Percentiles rank a stretch among this genome's conserved stretches.
These are phyloP conservation scores for Solanum corneliomulleri DNA, from an alignment of 257 asterid species.

Conservation along the genomic window DNA sequence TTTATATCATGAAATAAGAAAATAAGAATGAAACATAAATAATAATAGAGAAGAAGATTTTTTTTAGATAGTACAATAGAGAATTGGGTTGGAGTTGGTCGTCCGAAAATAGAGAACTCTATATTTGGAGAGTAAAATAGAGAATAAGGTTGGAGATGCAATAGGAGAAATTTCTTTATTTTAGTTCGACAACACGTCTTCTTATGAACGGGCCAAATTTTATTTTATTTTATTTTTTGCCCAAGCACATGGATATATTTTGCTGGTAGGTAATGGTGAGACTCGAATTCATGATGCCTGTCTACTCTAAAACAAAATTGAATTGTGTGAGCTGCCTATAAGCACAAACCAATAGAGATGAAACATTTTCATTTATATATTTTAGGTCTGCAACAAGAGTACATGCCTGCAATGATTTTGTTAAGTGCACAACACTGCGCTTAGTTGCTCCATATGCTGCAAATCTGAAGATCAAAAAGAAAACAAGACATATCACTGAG, in stretches of 20 bases:
- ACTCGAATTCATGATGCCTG: neutral
- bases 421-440: slow-evolving; percentile 95
- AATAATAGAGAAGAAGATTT: neutral
- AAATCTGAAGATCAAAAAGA: slow-evolving; percentile 38
- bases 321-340: neutral
- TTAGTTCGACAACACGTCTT: neutral
- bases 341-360: neutral
- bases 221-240: neutral
- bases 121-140: neutral
- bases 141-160: neutral
- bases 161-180: neutral
- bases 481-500: neutral
- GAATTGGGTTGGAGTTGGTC: neutral
- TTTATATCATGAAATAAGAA: neutral
- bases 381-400: neutral
- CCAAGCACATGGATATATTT: neutral
- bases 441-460: slow-evolving; percentile 99
- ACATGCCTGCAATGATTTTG: slow-evolving; percentile 88
- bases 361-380: neutral
- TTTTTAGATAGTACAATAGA: neutral
- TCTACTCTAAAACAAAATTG: neutral
- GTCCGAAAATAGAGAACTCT: no score
- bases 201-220: neutral
- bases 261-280: neutral
- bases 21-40: neutral